Percentiles rank a stretch among this genome's conserved stretches.
Evolutionary conservation across 2,329 filamentous ascomycete genomes (phyloP).

Genomic region (Trichoderma lentiforme): DNA sequence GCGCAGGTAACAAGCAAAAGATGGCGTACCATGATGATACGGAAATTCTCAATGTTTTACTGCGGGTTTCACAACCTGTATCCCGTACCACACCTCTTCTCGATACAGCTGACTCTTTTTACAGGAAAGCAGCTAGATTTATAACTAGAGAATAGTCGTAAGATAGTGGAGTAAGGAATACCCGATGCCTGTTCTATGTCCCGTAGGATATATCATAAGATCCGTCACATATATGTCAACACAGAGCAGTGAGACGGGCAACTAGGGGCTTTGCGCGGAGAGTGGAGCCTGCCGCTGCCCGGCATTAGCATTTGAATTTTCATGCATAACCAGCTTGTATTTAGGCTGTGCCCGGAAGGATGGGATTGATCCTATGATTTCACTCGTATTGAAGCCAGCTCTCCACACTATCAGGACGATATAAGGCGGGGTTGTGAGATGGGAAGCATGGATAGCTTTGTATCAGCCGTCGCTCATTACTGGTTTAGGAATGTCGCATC

Average conservation of each 20-base stretch:
- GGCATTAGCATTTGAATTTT: not conserved
- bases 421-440: not conserved
- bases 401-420: not conserved
- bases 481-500: not conserved
- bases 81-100: not conserved
- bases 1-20: not conserved
- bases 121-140: not conserved
- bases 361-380: not conserved
- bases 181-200: too few relatives aligned
- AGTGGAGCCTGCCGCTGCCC: not conserved
- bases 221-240: not conserved
- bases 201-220: not conserved
- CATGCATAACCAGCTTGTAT: not conserved
- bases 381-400: not conserved
- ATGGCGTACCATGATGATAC: not conserved
- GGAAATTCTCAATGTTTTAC: too few relatives aligned
- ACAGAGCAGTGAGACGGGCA: not conserved
- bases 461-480: not conserved
- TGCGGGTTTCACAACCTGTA: not conserved
- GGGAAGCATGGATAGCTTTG: not conserved
- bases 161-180: not conserved
- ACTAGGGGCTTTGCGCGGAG: not conserved
- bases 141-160: not conserved
- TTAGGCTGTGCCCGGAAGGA: not conserved
- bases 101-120: not conserved